Percentiles rank a stretch among this genome's conserved stretches.
These are phyloP conservation scores for Trametes punicea DNA, from an alignment of 768 basidiomycete species.

Conservation along the genomic window DNA sequence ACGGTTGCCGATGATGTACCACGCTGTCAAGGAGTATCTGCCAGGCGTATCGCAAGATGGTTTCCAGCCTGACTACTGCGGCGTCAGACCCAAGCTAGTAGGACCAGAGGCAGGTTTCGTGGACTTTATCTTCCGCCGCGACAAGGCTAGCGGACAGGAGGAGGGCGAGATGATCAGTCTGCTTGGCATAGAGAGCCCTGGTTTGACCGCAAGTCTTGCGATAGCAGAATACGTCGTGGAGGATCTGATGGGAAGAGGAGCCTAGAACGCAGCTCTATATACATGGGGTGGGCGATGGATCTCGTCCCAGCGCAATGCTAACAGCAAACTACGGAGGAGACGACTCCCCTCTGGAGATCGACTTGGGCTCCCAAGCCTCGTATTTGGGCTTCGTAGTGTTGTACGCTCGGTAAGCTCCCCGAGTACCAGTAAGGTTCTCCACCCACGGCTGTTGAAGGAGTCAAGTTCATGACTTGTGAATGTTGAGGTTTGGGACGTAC, in stretches of 20 bases:
- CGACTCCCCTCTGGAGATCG: slow-evolving; percentile 42
- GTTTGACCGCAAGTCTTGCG: slow-evolving; percentile 82
- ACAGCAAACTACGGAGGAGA: slow-evolving; percentile 14
- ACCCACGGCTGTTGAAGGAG: slow-evolving; percentile 56
- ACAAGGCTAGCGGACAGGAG: slow-evolving; percentile 40
- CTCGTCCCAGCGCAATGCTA: neutral
- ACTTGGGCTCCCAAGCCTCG: slow-evolving; percentile 78
- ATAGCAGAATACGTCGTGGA: slow-evolving; percentile 82
- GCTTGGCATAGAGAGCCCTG: slow-evolving; percentile 90
- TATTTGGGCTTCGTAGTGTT: slow-evolving; percentile 85
- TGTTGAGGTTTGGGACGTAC: slow-evolving; percentile 44
- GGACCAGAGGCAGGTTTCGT: slow-evolving; percentile 71
- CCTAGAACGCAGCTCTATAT: neutral
- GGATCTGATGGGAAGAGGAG: slow-evolving; percentile 40
- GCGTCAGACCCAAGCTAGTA: slow-evolving; percentile 85
- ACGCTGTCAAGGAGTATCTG: slow-evolving; percentile 71
- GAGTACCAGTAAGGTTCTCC: slow-evolving; percentile 91
- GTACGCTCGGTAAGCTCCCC: slow-evolving; percentile 87
- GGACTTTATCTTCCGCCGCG: slow-evolving; percentile 74
- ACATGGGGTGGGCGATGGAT: slow-evolving; percentile 5
- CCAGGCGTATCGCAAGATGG: slow-evolving; percentile 58
- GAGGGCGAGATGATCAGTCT: slow-evolving; percentile 67
- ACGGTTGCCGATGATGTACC: slow-evolving; percentile 59
- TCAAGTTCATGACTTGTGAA: neutral
- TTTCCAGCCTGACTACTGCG: slow-evolving; percentile 78